These are phyloP conservation scores for Fusarium oxysporum DNA, from an alignment of 2,329 filamentous ascomycete species.

Conservation along the genomic window DNA sequence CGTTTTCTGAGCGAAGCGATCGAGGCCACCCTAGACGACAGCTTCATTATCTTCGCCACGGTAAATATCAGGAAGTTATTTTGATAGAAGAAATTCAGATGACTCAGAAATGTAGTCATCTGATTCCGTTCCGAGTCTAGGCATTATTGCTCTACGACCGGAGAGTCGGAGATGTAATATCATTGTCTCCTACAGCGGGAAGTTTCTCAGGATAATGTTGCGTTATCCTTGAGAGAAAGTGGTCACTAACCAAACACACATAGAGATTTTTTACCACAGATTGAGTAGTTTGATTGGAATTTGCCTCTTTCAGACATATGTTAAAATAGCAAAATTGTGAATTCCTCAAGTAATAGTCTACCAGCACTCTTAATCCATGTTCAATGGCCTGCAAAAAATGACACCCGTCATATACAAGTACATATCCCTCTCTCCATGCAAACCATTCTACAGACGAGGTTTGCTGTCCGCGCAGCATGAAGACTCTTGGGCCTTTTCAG, in stretches of 20 bases:
- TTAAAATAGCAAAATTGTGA: accelerated
- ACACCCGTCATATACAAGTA: too few species aligned
- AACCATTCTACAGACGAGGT: background rate
- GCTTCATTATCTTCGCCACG: background rate
- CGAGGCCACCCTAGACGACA: accelerated
- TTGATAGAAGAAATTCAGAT: accelerated
- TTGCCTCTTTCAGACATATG: accelerated
- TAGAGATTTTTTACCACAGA: accelerated
- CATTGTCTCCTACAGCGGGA: accelerated
- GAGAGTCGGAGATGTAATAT: accelerated
- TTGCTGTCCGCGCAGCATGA: background rate
- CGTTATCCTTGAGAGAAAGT: too few species aligned
- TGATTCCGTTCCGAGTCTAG: accelerated
- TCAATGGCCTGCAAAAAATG: too few species aligned
- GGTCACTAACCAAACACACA: accelerated
- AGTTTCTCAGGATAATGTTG: background rate
- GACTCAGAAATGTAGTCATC: accelerated
- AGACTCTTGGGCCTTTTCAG: accelerated
- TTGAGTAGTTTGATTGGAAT: accelerated
- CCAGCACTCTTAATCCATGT: accelerated
- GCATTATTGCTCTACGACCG: accelerated
- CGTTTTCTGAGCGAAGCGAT: background rate
- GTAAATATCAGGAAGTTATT: accelerated
- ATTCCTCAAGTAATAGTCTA: accelerated
- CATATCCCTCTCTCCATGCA: too few species aligned